Base-by-base conservation (phyloP, 805 yeast species). In the Sporopachydermia lactativora region DNA sequence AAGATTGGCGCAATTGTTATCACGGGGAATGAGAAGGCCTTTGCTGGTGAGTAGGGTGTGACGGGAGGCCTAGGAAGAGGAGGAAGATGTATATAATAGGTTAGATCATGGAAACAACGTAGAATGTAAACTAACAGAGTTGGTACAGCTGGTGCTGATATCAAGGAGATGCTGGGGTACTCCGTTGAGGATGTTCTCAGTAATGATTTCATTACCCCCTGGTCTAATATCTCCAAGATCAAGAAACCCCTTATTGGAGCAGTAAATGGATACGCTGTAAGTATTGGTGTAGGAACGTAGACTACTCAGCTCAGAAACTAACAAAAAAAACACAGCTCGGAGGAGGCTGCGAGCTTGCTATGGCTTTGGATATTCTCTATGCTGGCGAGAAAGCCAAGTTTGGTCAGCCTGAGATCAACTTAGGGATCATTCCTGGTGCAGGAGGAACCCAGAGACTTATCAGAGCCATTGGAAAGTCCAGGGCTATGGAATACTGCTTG, bases 301-400 rank as follows among this genome's bases (percentile, higher is more conserved):
- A 8, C 13, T 8, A 11, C 15, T n/a, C 18, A 13, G 15, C 13
- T n/a, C 31, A 24, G 31, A 24, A 8, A 24, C 31, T 8, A 24
- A n/a, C n/a, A n/a, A n/a, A n/a, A n/a, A n/a, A n/a, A n/a, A n/a
- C n/a, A n/a, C 43, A 45, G 13, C 61, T 71, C 8, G 77, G 77
- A 18, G 77, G 77, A 15, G 77, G 76, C 15, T 69, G 72, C 44
- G 77, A 71, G 49, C 52, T 71, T 34, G 75, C 76, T 15, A 68
- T 71, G 75, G 57, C 62, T 17, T 50, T 67, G 34, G 77, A 71
- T 47, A 64, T 71, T 42, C 53, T 71, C 37, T 70, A 70, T 43
- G 70, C 71, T 14, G 70, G 74, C 15, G 62, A 62, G 34, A 55
- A 57, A 42, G 72, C 75, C 15, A 52, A 52, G 35, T 70, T 71